Base-by-base conservation (phyloP, 2,329 filamentous ascomycete species). In the Pseudogymnoascus sp. region DNA sequence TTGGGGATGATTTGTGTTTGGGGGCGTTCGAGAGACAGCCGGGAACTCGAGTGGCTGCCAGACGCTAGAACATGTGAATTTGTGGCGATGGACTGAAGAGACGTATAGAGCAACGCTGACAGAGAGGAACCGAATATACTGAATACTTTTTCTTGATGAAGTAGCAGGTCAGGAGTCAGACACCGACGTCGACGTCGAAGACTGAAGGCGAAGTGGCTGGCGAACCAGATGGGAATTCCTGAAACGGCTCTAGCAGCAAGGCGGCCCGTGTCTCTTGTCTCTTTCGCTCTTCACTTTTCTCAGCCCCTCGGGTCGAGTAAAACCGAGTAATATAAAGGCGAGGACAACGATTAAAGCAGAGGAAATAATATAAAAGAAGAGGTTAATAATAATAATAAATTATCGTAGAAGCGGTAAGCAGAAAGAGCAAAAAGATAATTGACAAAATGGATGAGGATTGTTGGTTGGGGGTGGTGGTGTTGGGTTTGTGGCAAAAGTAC, bases 161-260 rank as follows among this genome's bases (percentile, higher is more conserved):
- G 48, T 55, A 10, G 48, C 33, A 29, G 48, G 21, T 21, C 48
- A 55, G 48, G 48, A 55, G 48, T 55, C 48, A 55, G 48, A 55
- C 48, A 55, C 17, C 48, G 48, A 55, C 48, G 48, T 55, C 48
- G 48, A 33, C 48, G 48, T 55, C 48, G 48, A 55, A 55, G 48
- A 55, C 48, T 33, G 48, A 15, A 35, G 48, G 48, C 48, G 48
- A 55, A 55, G 48, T 55, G 48, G 48, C 48, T 55, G 48, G 48
- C 48, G 48, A 55, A 55, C 29, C 48, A 55, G 48, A 55, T 55
- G 48, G 48, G 48, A 55, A 55, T 55, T 55, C 48, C 48, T 55
- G 48, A 55, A 55, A 55, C 48, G 48, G 48, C 48, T 55, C 48
- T 55, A 55, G 48, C 15, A 55, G 48, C 48, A 55, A 55, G 48